Percentiles rank a stretch among this genome's conserved stretches.
These are phyloP conservation scores for Mycena alexandri DNA, from an alignment of 768 basidiomycete genomes.

Conservation along the genomic window DNA sequence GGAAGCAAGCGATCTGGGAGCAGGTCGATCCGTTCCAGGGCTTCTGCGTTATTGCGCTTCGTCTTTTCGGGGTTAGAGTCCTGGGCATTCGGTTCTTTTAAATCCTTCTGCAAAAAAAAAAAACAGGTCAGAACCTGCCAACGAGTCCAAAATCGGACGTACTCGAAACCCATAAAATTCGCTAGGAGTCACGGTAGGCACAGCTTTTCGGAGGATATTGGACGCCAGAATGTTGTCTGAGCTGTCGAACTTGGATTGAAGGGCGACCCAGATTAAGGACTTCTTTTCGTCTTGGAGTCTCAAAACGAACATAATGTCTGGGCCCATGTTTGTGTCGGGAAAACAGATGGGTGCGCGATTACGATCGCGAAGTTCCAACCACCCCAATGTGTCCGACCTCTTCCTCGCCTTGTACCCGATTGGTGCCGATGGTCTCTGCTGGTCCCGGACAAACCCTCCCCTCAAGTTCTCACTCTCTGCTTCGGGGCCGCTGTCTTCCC, in stretches of 20 bases:
- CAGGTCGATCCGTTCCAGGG: no score
- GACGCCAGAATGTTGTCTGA: not conserved
- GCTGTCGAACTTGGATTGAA: constrained; percentile 11
- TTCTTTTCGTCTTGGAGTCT: not conserved
- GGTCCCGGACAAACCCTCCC: not conserved
- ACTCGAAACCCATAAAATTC: constrained; percentile 1
- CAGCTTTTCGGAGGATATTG: no score
- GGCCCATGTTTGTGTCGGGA: constrained; percentile 3
- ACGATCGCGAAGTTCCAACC: not conserved
- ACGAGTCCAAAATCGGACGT: no score
- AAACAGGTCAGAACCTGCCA: no score
- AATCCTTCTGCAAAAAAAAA: no score
- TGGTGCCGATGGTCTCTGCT: constrained; percentile 1
- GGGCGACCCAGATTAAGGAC: constrained; percentile 14
- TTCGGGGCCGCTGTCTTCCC: not conserved
- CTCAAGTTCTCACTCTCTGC: not conserved
- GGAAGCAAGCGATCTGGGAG: no score
- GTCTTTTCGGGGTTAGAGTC: no score
- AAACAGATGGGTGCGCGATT: not conserved
- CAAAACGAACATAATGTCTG: constrained; percentile 13
- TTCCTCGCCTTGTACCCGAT: not conserved
- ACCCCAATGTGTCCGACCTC: not conserved
- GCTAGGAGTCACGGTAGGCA: not conserved
- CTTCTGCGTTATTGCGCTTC: no score
- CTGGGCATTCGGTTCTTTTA: no score